Percentiles rank a stretch among this genome's conserved stretches.
Evolutionary conservation across 148 eudicot species (phyloP).

Genomic region (Pharnaceum exiguum): DNA sequence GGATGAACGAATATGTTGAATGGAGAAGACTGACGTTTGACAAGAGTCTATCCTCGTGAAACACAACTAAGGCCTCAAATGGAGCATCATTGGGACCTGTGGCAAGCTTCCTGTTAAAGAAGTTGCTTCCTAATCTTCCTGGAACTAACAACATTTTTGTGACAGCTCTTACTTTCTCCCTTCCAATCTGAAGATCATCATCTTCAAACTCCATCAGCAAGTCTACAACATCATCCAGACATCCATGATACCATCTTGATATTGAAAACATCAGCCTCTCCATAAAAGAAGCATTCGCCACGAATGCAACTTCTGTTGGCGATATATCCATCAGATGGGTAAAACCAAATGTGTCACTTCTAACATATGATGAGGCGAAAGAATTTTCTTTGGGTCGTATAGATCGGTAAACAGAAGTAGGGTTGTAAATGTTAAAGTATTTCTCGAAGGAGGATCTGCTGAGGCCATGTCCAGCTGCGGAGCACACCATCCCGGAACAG

Average conservation of each 20-base stretch:
- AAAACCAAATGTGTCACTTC: constrained; percentile 73
- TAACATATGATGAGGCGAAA: constrained; percentile 21
- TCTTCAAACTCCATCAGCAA: constrained; percentile 46
- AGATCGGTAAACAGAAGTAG: constrained; percentile 52
- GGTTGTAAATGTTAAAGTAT: constrained; percentile 70
- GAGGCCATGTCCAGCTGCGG: constrained; percentile 38
- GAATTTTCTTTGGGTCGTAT: constrained; percentile 32
- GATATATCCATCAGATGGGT: constrained; percentile 77
- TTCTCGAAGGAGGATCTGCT: constrained; percentile 56
- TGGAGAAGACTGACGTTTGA: constrained; percentile 64
- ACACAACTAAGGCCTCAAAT: constrained; percentile 70
- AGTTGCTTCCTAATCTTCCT: constrained; percentile 42
- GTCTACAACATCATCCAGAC: constrained; percentile 50
- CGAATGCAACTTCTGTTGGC: constrained; percentile 65
- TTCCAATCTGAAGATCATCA: constrained; percentile 50
- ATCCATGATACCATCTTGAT: constrained; percentile 43
- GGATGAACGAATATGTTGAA: constrained; percentile 81
- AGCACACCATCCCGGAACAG: constrained; percentile 31
- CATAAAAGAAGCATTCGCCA: constrained; percentile 66
- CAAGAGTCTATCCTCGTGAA: constrained; percentile 78
- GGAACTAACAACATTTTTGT: constrained; percentile 84
- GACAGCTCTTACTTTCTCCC: constrained; percentile 79
- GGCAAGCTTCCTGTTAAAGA: constrained; percentile 46
- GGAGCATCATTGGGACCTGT: constrained; percentile 70
- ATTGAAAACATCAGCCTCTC: constrained; percentile 78